Base-by-base conservation (phyloP, 2,329 filamentous ascomycete species). In the Mollisiaceae sp. region DNA sequence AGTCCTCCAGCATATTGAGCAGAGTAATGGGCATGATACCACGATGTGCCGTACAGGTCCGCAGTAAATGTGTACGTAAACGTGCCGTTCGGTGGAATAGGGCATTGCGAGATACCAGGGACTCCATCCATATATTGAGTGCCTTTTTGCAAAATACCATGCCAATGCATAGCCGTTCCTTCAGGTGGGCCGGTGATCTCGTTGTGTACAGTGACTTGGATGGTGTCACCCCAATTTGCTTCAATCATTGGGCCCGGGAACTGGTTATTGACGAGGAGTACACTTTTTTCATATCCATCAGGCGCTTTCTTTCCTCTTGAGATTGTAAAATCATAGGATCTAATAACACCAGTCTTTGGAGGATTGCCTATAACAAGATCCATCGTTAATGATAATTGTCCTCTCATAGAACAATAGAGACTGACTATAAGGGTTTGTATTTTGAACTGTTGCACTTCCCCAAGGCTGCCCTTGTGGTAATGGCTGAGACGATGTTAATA, bases 161-260 rank as follows among this genome's bases (percentile, higher is more conserved):
- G 41, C 79, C 78, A 65, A 81, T 86, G 67, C 70, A 71, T 75
- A 70, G 77, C 75, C 71, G 68, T 79, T 12, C 75, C 72, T 65
- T 78, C 74, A 41, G 69, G 61, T 20, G 71, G 70, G 35, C 72
- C 77, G 12, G 79, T 84, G 14, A 93, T 85, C 60, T 87, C 84
- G 77, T 95, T 95, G 77, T 86, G 83, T 63, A 93, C 83, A 36
- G 87, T 88, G 45, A 92, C 86, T 63, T 91, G 79, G 59, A 88
- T 82, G 2, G 64, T 72, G 61, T 79, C 77, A 8, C 76, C 77
- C 73, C 75, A 78, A 61, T 78, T 77, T 8, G 77, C 77, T 62
- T 78, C 74, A 45, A 78, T 76, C 20, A 70, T n/a, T 9, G 76
- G 76, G n/a, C 74, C 77, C 1, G 75, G 77, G 59, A 74, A 77